These are phyloP conservation scores for Syzygium malaccense DNA, from an alignment of 441 rosid genomes.

Conservation along the genomic window DNA sequence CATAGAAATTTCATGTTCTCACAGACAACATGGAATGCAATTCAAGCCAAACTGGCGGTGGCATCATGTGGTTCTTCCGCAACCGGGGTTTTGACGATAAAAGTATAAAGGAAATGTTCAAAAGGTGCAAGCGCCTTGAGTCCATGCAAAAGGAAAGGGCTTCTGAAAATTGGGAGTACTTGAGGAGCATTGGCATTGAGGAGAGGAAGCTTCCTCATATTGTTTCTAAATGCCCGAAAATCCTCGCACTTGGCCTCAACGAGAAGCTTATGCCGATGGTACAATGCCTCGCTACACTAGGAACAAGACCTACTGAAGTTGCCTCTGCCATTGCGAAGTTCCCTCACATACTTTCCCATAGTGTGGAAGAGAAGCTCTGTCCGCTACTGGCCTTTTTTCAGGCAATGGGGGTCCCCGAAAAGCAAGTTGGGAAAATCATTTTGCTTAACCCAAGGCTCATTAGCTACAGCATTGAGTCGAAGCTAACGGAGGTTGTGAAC, in stretches of 20 bases:
- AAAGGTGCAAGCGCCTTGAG: slow-evolving; percentile 74
- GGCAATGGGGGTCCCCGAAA: slow-evolving; percentile 77
- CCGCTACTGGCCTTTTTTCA: slow-evolving; percentile 95
- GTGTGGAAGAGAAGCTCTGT: slow-evolving; percentile 92
- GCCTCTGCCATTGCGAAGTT: slow-evolving; percentile 75
- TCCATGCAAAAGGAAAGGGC: slow-evolving; percentile 54
- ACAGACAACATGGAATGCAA: slow-evolving; percentile 35
- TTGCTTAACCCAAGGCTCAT: slow-evolving; percentile 85
- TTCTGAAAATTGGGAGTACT: slow-evolving; percentile 79
- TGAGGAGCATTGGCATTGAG: slow-evolving; percentile 65
- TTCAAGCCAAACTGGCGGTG: slow-evolving; percentile 27
- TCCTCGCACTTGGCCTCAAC: slow-evolving; percentile 58
- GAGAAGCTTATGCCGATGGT: slow-evolving; percentile 88
- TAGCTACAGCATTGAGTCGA: slow-evolving; percentile 86
- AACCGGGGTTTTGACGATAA: slow-evolving; percentile 78
- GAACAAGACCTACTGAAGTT: slow-evolving; percentile 57
- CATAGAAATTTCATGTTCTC: not conserved
- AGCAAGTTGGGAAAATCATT: slow-evolving; percentile 73
- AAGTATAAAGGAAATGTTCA: slow-evolving; percentile 59
- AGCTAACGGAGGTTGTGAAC: slow-evolving; percentile 49
- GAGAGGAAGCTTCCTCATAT: slow-evolving; percentile 80
- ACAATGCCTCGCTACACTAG: slow-evolving; percentile 67
- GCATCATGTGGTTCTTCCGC: slow-evolving; percentile 77
- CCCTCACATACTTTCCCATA: slow-evolving; percentile 81
- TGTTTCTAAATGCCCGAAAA: slow-evolving; percentile 79